These are phyloP conservation scores for Tolypocladium tropicale DNA, from an alignment of 2,329 filamentous ascomycete genomes.

Conservation along the genomic window DNA sequence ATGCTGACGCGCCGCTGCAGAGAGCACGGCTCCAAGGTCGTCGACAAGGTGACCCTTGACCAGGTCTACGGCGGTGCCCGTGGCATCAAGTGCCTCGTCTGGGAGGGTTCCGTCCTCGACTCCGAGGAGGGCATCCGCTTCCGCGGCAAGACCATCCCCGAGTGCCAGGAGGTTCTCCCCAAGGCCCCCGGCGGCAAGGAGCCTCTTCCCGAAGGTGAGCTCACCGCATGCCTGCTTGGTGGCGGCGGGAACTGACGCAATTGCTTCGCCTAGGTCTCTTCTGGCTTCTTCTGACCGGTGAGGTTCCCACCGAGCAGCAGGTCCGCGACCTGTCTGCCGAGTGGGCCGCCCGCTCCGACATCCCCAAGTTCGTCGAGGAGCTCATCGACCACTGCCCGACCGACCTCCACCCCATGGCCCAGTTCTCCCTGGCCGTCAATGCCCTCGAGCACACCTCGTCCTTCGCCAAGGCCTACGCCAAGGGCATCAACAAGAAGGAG, in stretches of 20 bases:
- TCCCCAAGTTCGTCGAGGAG: slow-evolving; percentile 98
- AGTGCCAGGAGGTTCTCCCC: slow-evolving; percentile 95
- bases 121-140: slow-evolving; percentile 98
- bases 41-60: slow-evolving; percentile 97
- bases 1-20: slow-evolving; percentile 31
- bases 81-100: slow-evolving; percentile 97
- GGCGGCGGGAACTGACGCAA: not conserved
- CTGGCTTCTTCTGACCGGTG: slow-evolving; percentile 97
- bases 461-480: slow-evolving; percentile 97
- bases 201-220: slow-evolving; percentile 82
- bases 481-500: slow-evolving; percentile 98
- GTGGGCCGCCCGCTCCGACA: slow-evolving; percentile 93
- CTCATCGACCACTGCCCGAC: slow-evolving; percentile 99
- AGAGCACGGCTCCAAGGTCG: slow-evolving; percentile 88
- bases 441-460: slow-evolving; percentile 97
- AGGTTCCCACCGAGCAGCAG: slow-evolving; percentile 96
- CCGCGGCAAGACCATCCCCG: slow-evolving; percentile 97
- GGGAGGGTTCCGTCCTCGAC: slow-evolving; percentile 98
- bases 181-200: slow-evolving; percentile 95
- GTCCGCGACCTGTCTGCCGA: slow-evolving; percentile 96
- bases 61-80: slow-evolving; percentile 99
- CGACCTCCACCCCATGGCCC: slow-evolving; percentile 98
- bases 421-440: slow-evolving; percentile 95
- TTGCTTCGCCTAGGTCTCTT: slow-evolving; percentile 61
- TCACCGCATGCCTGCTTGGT: not conserved